Evolutionary conservation across 495 filamentous ascomycete species (phyloP), one percentile per base, ranked within the genome.

Genomic region (Tuber umbilicatum): DNA sequence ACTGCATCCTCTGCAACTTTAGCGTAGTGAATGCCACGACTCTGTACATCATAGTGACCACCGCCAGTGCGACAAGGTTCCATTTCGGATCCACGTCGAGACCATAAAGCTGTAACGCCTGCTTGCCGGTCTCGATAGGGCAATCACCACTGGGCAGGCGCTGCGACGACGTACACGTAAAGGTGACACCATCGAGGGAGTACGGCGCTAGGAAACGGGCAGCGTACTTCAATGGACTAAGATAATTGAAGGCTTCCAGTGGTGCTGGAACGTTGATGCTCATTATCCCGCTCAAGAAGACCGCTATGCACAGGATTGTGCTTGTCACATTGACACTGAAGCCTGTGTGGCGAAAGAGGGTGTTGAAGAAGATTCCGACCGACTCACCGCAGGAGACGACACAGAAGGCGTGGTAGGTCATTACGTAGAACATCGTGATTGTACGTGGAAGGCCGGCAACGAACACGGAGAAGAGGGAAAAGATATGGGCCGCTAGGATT

Each of bases 291-390:
- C 87, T 86, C 84, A 93, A 90, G 79, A 90, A 86, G 38, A 87
- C 88, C 1, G 90, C 87, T 38, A 93, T 86, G 0, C 87, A 88
- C 0, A 93, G 83, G 5, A 93, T 80, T 64, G 90, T 86, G 2
- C 86, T 88, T 4, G 88, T 90, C 60, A 92, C 81, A 75, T 91
- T 92, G 68, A 93, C 87, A 14, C 90, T 89, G 81, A 93, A 93
- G 2, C 91, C 91, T 0, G 90, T 90, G 78, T 93, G 91, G 43
- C 84, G 82, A 83, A 93, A 91, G 10, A 93, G 84, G 1, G 91
- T 93, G 80, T 91, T 92, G 84, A 93, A 92, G 83, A 92, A 88
- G 76, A 93, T 93, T 0, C 91, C 91, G n/a, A 93, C 78, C 67
- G 88, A 90, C 84, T 93, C 91, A 5, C 91, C 91, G 75, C 89